Conservation (phyloP, 768 basidiomycete species). For the Leccinellum albellum region DNA sequence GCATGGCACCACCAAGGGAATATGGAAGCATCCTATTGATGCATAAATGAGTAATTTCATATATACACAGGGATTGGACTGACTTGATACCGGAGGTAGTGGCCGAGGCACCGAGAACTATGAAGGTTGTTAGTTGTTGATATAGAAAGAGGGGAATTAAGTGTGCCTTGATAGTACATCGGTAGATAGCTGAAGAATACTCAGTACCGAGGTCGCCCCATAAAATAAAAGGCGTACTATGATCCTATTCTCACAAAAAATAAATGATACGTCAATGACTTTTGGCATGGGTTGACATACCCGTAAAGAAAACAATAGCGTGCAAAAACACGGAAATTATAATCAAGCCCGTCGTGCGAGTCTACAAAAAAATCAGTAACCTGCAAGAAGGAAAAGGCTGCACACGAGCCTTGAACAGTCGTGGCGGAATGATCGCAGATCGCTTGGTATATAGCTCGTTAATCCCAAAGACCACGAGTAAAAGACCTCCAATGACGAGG, state of each 20-base stretch:
- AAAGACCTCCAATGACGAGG: conserved; percentile 31
- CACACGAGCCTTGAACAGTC: conserved; percentile 33
- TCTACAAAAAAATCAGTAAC: conserved; percentile 20
- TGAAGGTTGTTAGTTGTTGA: neutral
- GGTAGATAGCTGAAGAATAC: conserved; percentile 32
- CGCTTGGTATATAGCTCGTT: conserved; percentile 35
- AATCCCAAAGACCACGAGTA: conserved; percentile 28
- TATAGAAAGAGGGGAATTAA: neutral
- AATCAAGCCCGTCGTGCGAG: conserved; percentile 35
- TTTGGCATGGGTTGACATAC: conserved; percentile 14
- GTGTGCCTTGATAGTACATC: conserved; percentile 36
- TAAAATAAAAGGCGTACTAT: conserved; percentile 20
- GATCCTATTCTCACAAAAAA: conserved; percentile 11
- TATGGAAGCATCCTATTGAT: conserved; percentile 35
- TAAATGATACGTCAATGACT: neutral
- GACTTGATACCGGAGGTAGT: conserved; percentile 32
- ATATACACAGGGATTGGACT: neutral
- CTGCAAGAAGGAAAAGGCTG: neutral
- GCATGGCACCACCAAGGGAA: conserved; percentile 24
- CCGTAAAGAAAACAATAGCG: conserved; percentile 29
- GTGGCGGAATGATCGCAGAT: conserved; percentile 38
- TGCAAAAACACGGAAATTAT: conserved; percentile 35
- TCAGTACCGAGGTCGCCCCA: conserved; percentile 1
- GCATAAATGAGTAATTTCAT: neutral
- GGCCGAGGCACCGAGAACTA: conserved; percentile 36